Evolutionary conservation across 2,329 filamentous ascomycete genomes (phyloP).

Genomic region (Aspergillus japonicus): DNA sequence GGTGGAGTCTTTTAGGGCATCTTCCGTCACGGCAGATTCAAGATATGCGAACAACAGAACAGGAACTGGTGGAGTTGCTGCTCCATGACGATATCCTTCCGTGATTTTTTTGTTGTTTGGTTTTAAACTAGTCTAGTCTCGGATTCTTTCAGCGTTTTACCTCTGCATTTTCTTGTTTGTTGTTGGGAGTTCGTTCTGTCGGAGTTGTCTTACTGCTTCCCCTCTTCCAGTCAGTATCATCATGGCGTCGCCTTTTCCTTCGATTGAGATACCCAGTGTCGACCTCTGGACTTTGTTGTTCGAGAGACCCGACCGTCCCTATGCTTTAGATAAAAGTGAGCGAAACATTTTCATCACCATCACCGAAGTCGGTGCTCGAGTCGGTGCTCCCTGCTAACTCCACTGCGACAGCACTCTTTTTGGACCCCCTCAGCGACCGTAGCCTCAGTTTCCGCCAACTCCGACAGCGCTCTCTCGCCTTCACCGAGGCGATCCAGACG

Average conservation of each 20-base stretch:
- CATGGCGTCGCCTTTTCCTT: constrained; percentile 11
- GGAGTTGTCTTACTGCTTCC: not conserved
- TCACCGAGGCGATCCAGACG: constrained; percentile 12
- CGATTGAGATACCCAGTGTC: constrained; percentile 14
- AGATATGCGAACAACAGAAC: not conserved
- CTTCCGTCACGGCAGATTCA: not conserved
- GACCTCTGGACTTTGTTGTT: constrained; percentile 20
- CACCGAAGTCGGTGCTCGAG: not conserved
- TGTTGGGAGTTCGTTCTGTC: not conserved
- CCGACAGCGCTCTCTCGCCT: constrained; percentile 10
- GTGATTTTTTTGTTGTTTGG: too few species aligned
- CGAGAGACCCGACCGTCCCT: constrained; percentile 11
- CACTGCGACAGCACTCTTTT: constrained; percentile 12
- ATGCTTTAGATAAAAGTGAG: constrained; percentile 9
- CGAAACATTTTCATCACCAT: not conserved
- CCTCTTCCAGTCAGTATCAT: not conserved
- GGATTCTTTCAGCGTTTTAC: not conserved
- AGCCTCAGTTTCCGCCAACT: constrained; percentile 13
- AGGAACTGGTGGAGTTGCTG: not conserved
- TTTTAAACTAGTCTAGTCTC: too few species aligned
- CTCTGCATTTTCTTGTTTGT: not conserved
- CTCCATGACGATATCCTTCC: not conserved
- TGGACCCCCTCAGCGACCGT: constrained; percentile 5
- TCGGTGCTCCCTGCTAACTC: not conserved
- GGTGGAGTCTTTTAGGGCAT: not conserved